Evolutionary conservation across 2,329 filamentous ascomycete genomes (phyloP), one percentile per base, ranked within the genome.

Genomic region (Aureobasidium lini): DNA sequence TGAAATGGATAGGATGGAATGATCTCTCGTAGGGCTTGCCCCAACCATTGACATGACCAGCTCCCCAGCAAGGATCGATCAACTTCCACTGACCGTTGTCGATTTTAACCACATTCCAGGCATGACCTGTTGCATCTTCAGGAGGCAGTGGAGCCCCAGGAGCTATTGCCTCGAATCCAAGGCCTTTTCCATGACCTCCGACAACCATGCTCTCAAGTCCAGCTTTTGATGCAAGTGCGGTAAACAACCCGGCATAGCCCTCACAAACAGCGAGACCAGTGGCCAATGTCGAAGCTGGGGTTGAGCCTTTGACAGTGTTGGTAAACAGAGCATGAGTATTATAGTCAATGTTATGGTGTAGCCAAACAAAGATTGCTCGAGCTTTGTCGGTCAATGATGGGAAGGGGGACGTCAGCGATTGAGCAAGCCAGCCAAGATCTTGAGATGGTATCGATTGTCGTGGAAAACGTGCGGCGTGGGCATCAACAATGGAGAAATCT

Each of bases 331-430:
- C 82, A 29, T 83, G 80, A 0, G 85, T 84, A 70, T 97, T 90
- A 71, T 97, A 99, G 48, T 80, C 81, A 60, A 99, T 86, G 67
- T 97, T 97, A 73, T 97, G 86, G 73, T 97, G 93, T 42, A 92
- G 84, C 94, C 94, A 99, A 1, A 89, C 90, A 70, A 97, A 97
- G 61, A 99, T 89, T 2, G 85, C 90, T 31, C 94, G 83, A 2
- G 94, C 93, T 75, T 96, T 96, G 72, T 97, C 93, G 0, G 93
- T 96, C 1, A 87, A 93, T 0, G 90, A 96, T 0, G 84, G 75
- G 69, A 97, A 96, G 0, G 88, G 87, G 4, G 81, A 78, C 60
- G 90, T 95, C 18, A 97, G 81, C 54, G 88, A 83, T 54, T 83
- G 81, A 0, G 92, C 91, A 28, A 99, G 80, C 76, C 89, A 89